phyloP scores from a whole-genome alignment of 2,329 filamentous ascomycete genomes.

The Coniochaeta sp. region DNA sequence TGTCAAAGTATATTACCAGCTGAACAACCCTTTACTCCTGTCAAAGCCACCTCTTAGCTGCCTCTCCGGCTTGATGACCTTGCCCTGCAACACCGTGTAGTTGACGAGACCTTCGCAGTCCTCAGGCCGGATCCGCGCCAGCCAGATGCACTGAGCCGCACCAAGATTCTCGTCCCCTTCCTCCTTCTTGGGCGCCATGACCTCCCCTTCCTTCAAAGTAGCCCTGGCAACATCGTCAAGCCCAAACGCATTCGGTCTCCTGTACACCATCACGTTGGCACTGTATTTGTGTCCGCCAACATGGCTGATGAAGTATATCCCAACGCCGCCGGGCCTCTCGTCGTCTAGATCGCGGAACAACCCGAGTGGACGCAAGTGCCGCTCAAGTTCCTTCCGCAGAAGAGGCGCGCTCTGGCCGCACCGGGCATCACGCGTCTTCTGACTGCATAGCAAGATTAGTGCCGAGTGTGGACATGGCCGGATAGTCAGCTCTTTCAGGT shows the following conservation, averaged over 20 bases:
- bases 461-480: slow-evolving; percentile 73
- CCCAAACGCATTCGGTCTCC: slow-evolving; percentile 52
- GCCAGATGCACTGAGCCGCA: slow-evolving; percentile 86
- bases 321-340: slow-evolving; percentile 81
- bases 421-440: slow-evolving; percentile 86
- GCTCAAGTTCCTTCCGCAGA: slow-evolving; percentile 79
- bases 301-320: slow-evolving; percentile 93
- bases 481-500: slow-evolving; percentile 27
- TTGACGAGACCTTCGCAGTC: slow-evolving; percentile 89
- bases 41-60: slow-evolving; percentile 91
- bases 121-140: slow-evolving; percentile 75
- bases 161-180: slow-evolving; percentile 37
- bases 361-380: slow-evolving; percentile 77
- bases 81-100: slow-evolving; percentile 87
- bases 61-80: slow-evolving; percentile 80
- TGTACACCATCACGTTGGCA: slow-evolving; percentile 90
- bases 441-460: slow-evolving; percentile 88
- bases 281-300: slow-evolving; percentile 95
- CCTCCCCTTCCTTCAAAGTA: slow-evolving; percentile 11
- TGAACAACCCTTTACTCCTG: slow-evolving; percentile 68
- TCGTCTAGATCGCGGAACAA: slow-evolving; percentile 84
- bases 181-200: slow-evolving; percentile 13
- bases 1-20: slow-evolving; percentile 55
- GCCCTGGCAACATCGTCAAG: slow-evolving; percentile 35
- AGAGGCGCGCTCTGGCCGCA: slow-evolving; percentile 92